A percentile compares a stretch with the other conserved stretches of the same genome.
phyloP scores from a whole-genome alignment of 371 early-diverging fungal genomes.

The Haplosporangium sp. region DNA sequence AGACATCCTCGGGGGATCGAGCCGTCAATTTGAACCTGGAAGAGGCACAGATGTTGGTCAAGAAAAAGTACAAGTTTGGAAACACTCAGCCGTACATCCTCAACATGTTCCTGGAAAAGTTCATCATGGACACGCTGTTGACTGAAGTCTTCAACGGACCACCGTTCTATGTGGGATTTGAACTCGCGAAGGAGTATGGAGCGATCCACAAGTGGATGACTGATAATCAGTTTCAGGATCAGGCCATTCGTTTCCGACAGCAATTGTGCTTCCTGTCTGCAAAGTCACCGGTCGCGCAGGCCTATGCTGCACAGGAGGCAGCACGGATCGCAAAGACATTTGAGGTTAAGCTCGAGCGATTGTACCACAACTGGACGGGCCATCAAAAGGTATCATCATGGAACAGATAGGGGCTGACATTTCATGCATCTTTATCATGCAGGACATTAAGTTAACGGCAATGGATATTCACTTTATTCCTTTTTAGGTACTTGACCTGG shows the following conservation, averaged over 20 bases:
- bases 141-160: slow-evolving; percentile 37
- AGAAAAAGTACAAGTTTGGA: slow-evolving; percentile 47
- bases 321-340: slow-evolving; percentile 30
- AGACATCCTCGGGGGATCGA: slow-evolving; percentile 47
- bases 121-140: slow-evolving; percentile 47
- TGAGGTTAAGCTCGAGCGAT: slow-evolving; percentile 32
- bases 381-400: slow-evolving; percentile 37
- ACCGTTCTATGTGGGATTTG: slow-evolving; percentile 44
- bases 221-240: slow-evolving; percentile 42
- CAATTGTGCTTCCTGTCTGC: slow-evolving; percentile 51
- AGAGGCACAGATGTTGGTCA: slow-evolving; percentile 37
- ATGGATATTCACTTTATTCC: background rate
- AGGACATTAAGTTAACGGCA: background rate
- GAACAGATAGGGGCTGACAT: background rate
- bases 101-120: slow-evolving; percentile 55
- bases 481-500: slow-evolving; percentile 46
- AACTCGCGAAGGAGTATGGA: slow-evolving; percentile 21
- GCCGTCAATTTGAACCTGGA: slow-evolving; percentile 41
- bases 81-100: slow-evolving; percentile 51
- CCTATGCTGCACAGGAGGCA: slow-evolving; percentile 28
- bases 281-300: slow-evolving; percentile 31
- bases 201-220: slow-evolving; percentile 40
- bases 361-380: slow-evolving; percentile 53
- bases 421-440: too few species aligned
- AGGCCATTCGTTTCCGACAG: slow-evolving; percentile 52